These are phyloP conservation scores for Psilocybe tampanensis DNA, from an alignment of 768 basidiomycete genomes.

Conservation along the genomic window DNA sequence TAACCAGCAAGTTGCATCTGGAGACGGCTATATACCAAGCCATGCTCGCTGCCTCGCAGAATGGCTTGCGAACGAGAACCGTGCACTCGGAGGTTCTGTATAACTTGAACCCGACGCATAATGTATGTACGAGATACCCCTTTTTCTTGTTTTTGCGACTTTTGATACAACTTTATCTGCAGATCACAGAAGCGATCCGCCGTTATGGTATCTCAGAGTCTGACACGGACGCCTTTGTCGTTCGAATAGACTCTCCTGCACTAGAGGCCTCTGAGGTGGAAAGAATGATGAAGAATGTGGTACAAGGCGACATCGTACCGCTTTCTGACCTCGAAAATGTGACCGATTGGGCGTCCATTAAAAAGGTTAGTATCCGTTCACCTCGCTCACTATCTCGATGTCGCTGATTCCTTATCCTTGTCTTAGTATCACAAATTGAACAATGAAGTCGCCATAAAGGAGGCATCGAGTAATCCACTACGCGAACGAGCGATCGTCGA, in stretches of 20 bases:
- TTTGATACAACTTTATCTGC: background rate
- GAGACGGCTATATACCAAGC: slow-evolving; percentile 86
- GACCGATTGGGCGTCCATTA: slow-evolving; percentile 74
- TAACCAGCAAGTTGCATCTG: slow-evolving; percentile 79
- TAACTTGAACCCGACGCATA: slow-evolving; percentile 83
- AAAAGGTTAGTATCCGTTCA: slow-evolving; percentile 57
- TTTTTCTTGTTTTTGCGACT: background rate
- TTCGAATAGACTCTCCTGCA: slow-evolving; percentile 56
- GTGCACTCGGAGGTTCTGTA: slow-evolving; percentile 93
- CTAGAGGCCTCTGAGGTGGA: slow-evolving; percentile 39
- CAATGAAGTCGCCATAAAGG: slow-evolving; percentile 45
- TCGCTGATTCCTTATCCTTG: background rate
- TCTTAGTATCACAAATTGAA: slow-evolving; percentile 70
- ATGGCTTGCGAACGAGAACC: slow-evolving; percentile 75
- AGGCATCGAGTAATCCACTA: slow-evolving; percentile 30
- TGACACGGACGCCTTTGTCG: slow-evolving; percentile 68
- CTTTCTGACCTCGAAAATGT: slow-evolving; percentile 44
- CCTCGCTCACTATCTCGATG: background rate
- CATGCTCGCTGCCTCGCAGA: slow-evolving; percentile 64
- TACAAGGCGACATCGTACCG: slow-evolving; percentile 57
- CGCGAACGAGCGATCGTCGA: slow-evolving; percentile 50
- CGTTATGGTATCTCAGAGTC: slow-evolving; percentile 81
- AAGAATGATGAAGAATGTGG: slow-evolving; percentile 54
- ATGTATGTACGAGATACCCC: slow-evolving; percentile 47
- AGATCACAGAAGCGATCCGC: slow-evolving; percentile 89